Evolutionary conservation across 805 yeast species (phyloP).

Genomic region (Sugiyamaella marilandica): DNA sequence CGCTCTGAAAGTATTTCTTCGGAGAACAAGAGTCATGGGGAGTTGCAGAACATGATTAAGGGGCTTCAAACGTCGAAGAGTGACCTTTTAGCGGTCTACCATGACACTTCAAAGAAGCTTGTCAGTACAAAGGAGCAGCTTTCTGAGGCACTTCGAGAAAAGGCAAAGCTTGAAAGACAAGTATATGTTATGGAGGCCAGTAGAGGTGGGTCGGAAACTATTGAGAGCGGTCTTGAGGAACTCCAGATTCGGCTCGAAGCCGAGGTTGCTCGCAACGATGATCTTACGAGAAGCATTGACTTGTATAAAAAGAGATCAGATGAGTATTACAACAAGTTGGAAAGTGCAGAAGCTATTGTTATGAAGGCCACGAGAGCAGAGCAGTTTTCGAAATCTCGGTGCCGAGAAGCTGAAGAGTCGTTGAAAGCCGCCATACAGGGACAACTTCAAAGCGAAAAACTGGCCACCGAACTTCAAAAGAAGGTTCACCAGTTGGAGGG

Average conservation of each 20-base stretch:
- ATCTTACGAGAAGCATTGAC: conserved; percentile 50
- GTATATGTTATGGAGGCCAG: conserved; percentile 5
- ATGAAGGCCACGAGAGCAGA: conserved; percentile 60
- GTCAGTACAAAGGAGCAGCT: conserved; percentile 22
- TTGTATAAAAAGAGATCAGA: conserved; percentile 70
- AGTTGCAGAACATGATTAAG: conserved; percentile 17
- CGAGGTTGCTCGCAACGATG: conserved; percentile 49
- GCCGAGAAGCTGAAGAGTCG: conserved; percentile 45
- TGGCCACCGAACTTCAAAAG: conserved; percentile 48
- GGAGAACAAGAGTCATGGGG: conserved; percentile 12
- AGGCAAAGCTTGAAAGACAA: conserved; percentile 17
- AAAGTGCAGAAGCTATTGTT: conserved; percentile 71
- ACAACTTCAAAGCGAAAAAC: conserved; percentile 44
- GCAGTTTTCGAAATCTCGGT: conserved; percentile 47
- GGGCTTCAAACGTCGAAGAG: conserved; percentile 18
- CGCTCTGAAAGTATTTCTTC: conserved; percentile 1
- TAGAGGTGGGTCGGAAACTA: background rate
- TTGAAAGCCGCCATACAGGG: conserved; percentile 50
- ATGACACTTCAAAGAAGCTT: conserved; percentile 26
- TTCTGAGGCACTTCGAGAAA: conserved; percentile 25
- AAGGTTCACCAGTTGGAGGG: conserved; percentile 51
- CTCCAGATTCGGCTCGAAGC: conserved; percentile 55
- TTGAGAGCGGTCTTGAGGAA: conserved; percentile 26
- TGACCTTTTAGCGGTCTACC: conserved; percentile 24
- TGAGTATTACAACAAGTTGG: conserved; percentile 65